Evolutionary conservation across 768 basidiomycete species (phyloP), one percentile per base, ranked within the genome.

Genomic region (Mycena rebaudengoi): DNA sequence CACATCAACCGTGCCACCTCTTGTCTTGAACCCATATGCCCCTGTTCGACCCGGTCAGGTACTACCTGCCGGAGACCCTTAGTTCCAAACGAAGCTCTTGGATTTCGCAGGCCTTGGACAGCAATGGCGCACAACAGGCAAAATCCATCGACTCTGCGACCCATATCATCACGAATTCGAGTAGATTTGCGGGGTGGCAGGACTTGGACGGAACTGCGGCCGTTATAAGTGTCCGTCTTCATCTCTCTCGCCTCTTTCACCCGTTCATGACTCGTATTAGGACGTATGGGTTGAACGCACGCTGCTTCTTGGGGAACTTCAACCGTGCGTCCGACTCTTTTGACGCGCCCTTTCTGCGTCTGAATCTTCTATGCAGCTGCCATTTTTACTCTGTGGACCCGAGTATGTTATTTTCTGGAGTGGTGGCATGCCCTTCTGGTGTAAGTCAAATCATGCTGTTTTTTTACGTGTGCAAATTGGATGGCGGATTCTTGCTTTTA

Each of bases 341-440:
- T 20, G 25, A 57, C n/a, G 4, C 44, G 39, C 23, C 11, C 14
- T 29, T 8, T 49, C 41, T 16, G 1, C 8, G 5, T 20, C 26
- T 14, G 54, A 14, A 59, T 58, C 20, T 13, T 67, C 33, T 39
- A 61, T 33, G 62, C 55, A 88, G 87, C 23, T 72, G 87, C 7
- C 74, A 84, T 25, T 86, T 80, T 71, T 96, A 89, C 78, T 96
- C 94, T 2, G 81, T 92, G 3, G 88, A 95, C 73, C 91, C 92
- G 0, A 74, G 83, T 1, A 86, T 88, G 82, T 83, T 95, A 48
- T 96, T 97, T 78, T 96, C 94, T 7, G 92, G 92, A 2, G 81
- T 96, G 20, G 85, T 91, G 11, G 91, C 89, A 0, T 90, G 89
- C 69, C 86, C 88, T 4, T 82, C 87, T 14, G 89, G 90, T 62